Evolutionary conservation across 2,329 filamentous ascomycete species (phyloP).

Genomic region (Stemphylium vesicarium): DNA sequence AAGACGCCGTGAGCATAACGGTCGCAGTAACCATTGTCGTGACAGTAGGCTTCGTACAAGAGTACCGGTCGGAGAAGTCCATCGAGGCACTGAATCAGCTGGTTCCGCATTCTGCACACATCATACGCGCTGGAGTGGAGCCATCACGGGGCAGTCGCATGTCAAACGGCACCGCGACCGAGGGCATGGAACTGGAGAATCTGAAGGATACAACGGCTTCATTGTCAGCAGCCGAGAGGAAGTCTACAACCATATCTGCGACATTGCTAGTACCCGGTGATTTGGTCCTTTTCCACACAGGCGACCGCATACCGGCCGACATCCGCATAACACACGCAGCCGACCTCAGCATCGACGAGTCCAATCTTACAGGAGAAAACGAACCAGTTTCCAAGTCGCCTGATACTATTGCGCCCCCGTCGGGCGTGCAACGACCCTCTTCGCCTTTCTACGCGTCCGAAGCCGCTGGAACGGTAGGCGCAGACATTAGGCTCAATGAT

Average conservation of each 20-base stretch:
- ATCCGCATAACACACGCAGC: slow-evolving; percentile 90
- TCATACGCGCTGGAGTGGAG: slow-evolving; percentile 68
- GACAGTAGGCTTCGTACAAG: slow-evolving; percentile 93
- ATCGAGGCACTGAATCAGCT: slow-evolving; percentile 92
- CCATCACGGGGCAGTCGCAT: slow-evolving; percentile 26
- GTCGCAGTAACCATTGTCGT: slow-evolving; percentile 97
- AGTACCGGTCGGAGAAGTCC: slow-evolving; percentile 97
- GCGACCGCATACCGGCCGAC: slow-evolving; percentile 94
- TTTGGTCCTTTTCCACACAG: slow-evolving; percentile 90
- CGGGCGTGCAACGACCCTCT: slow-evolving; percentile 52
- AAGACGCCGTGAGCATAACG: slow-evolving; percentile 94
- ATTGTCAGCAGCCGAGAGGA: slow-evolving; percentile 70
- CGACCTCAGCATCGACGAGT: slow-evolving; percentile 93
- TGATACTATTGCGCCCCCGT: slow-evolving; percentile 61
- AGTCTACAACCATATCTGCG: slow-evolving; percentile 85
- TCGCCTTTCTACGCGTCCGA: slow-evolving; percentile 66
- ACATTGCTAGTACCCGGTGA: slow-evolving; percentile 89
- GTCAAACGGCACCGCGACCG: slow-evolving; percentile 32
- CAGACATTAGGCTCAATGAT: slow-evolving; percentile 72
- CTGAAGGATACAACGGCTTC: slow-evolving; percentile 62
- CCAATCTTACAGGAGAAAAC: slow-evolving; percentile 95
- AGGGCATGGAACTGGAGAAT: slow-evolving; percentile 56
- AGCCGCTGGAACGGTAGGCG: slow-evolving; percentile 64
- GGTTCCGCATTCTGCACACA: slow-evolving; percentile 92
- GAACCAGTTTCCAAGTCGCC: slow-evolving; percentile 84